Conservation (phyloP, 306 rosid species). For the Dryas drummondii region DNA sequence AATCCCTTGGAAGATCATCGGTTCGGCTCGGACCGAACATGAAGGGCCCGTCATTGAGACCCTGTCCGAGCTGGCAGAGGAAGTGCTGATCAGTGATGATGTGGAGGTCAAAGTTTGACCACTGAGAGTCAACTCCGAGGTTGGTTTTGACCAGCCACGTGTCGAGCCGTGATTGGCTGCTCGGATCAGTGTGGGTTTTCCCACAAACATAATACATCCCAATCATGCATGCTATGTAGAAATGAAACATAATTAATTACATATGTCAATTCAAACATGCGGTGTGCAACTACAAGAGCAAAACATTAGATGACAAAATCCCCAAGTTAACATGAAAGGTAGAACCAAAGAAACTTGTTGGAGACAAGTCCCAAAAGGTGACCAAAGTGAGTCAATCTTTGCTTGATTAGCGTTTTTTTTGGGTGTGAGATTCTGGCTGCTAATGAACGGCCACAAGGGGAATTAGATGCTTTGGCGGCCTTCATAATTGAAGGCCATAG, state of each 20-base stretch:
- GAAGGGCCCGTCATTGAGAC: no score
- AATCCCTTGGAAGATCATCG: no score
- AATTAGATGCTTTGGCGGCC: constrained; percentile 5
- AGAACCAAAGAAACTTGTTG: background rate
- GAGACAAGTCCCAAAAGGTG: background rate
- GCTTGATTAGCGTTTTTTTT: background rate
- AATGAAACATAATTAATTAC: background rate
- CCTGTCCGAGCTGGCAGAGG: no score
- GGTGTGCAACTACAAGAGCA: background rate
- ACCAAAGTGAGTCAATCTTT: background rate
- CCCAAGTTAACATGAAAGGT: background rate
- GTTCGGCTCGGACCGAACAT: no score
- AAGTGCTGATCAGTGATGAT: no score
- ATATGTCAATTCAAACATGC: background rate
- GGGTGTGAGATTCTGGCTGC: constrained; percentile 4
- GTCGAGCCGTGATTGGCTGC: no score
- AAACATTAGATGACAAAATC: constrained; percentile 9
- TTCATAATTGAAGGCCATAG: background rate
- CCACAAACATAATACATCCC: no score
- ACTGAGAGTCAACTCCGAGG: no score
- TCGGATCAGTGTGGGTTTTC: no score
- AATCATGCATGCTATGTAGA: background rate
- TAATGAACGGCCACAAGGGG: background rate
- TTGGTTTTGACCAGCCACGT: no score
- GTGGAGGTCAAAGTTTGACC: no score